These are phyloP conservation scores for Raffaelea ambrosiae DNA, from an alignment of 2,329 filamentous ascomycete species.

Conservation along the genomic window DNA sequence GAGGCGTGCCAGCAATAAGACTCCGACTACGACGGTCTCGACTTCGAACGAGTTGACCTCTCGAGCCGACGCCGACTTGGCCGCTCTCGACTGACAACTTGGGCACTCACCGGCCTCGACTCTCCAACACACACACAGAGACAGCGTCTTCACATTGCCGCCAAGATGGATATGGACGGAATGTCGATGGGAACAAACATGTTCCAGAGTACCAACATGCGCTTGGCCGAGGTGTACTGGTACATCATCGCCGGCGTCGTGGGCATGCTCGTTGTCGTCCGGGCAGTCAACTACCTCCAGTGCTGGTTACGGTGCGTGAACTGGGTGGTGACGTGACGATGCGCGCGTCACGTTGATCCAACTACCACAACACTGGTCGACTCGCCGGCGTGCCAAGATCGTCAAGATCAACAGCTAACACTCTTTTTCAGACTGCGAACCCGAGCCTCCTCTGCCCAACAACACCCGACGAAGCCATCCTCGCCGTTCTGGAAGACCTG, in stretches of 20 bases:
- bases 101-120: no score
- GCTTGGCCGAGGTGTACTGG: slow-evolving; percentile 49
- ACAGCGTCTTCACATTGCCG: background rate
- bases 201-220: slow-evolving; percentile 37
- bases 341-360: no score
- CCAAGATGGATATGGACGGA: slow-evolving; percentile 16
- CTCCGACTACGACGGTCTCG: background rate
- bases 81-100: no score
- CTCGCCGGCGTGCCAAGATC: no score
- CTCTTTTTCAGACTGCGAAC: slow-evolving; percentile 32
- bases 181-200: slow-evolving; percentile 27
- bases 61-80: no score
- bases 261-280: slow-evolving; percentile 30
- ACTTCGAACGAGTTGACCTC: background rate
- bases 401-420: no score
- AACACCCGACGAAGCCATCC: slow-evolving; percentile 43
- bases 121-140: background rate
- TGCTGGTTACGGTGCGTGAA: slow-evolving; percentile 29
- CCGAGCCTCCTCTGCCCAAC: slow-evolving; percentile 31
- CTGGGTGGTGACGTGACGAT: no score
- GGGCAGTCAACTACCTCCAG: slow-evolving; percentile 34
- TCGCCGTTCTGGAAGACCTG: slow-evolving; percentile 38
- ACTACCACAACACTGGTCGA: no score
- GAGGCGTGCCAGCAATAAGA: background rate
- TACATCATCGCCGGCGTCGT: slow-evolving; percentile 46